Base-by-base conservation (phyloP, 345 rosid species). In the Hypericum androsaemum region DNA sequence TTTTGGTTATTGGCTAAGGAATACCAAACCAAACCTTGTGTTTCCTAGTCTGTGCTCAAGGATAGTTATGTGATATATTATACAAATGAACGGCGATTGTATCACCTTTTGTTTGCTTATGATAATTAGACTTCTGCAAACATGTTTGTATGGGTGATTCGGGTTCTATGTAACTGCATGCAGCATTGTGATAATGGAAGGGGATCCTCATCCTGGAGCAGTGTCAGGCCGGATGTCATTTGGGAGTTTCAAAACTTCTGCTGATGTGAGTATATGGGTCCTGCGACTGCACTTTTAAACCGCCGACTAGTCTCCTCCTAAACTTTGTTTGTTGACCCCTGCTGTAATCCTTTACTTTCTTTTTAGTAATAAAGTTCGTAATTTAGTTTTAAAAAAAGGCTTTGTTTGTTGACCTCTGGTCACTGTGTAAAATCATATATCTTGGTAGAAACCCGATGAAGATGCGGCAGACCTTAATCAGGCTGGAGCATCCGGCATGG, bases 161-260 rank as follows among this genome's bases (percentile, higher is more conserved):
- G 11, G 61, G 53, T 56, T 40, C 40, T 47, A 3, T 36, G 8
- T n/a, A 37, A 22, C 32, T 4, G 32, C 40, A 0, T 63, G 12
- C 41, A 92, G 94, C 55, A 74, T 86, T 70, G 87, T 92, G 28
- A 69, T 85, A 67, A 79, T 80, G 77, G 97, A 94, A 69, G 90
- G 94, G 50, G 89, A 83, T 79, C 99, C 97, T 37, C 89, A 69
- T 62, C 97, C 97, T 28, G 86, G 83, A 61, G 89, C 89, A 42
- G 47, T 59, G 44, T 51, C 74, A n/a, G 99, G 97, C 37, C 87
- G 97, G 56, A 81, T 94, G 94, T 94, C 99, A 39, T 92, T 92
- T 75, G 82, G 69, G 61, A 83, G 85, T 71, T 94, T 88, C 70
- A 88, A 86, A 72, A 95, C 99, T 50, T 75, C 84, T 56, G 76